Evolutionary conservation across 805 yeast species (phyloP).

Genomic region (Metschnikowia koreensis): DNA sequence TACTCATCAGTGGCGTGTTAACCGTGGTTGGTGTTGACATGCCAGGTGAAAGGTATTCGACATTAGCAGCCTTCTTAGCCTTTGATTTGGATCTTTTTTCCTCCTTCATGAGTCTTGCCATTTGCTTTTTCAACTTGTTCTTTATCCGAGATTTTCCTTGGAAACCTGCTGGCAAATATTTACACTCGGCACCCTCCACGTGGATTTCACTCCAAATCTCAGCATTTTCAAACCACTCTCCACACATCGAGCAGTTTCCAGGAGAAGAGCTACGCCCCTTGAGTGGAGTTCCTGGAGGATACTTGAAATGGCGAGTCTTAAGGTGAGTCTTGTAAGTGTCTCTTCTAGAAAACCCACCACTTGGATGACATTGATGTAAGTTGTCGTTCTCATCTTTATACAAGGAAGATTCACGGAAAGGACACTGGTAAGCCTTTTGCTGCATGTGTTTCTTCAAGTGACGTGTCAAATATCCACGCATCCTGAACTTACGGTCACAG

Average conservation of each 20-base stretch:
- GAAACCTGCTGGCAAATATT: slow-evolving; percentile 41
- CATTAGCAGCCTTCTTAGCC: slow-evolving; percentile 9
- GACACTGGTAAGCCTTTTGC: slow-evolving; percentile 54
- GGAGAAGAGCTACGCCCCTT: slow-evolving; percentile 41
- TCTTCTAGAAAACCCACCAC: slow-evolving; percentile 58
- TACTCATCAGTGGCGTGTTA: slow-evolving; percentile 16
- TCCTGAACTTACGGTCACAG: slow-evolving; percentile 49
- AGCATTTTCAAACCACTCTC: slow-evolving; percentile 46
- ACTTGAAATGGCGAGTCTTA: slow-evolving; percentile 54
- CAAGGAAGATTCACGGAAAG: slow-evolving; percentile 42
- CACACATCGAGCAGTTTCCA: slow-evolving; percentile 58
- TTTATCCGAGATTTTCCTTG: slow-evolving; percentile 44
- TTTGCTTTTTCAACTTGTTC: slow-evolving; percentile 40
- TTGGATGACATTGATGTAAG: slow-evolving; percentile 51
- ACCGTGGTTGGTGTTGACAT: slow-evolving; percentile 20
- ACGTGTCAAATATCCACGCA: slow-evolving; percentile 54
- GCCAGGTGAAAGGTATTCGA: slow-evolving; percentile 13
- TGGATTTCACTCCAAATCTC: slow-evolving; percentile 53
- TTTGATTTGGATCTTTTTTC: slow-evolving; percentile 11
- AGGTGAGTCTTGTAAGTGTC: slow-evolving; percentile 60
- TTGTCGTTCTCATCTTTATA: slow-evolving; percentile 40
- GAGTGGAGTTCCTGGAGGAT: slow-evolving; percentile 54
- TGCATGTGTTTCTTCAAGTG: slow-evolving; percentile 53
- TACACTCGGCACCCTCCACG: slow-evolving; percentile 50
- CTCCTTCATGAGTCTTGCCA: slow-evolving; percentile 23